These are phyloP conservation scores for Phytopythium litorale DNA, from an alignment of 352 stramenopile genomes.

Conservation along the genomic window DNA sequence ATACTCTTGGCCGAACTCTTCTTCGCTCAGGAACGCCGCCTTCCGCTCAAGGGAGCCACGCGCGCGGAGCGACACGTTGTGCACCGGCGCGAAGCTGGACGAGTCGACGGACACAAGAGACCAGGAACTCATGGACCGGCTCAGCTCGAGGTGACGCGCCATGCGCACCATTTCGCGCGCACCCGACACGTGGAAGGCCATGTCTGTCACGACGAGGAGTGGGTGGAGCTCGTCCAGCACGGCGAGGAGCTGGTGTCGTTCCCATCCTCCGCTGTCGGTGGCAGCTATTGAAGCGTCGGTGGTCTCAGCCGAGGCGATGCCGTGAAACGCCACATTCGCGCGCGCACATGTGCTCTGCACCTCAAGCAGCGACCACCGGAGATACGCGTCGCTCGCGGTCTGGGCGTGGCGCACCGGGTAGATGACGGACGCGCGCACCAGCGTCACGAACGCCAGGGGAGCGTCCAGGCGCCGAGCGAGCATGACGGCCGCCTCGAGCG, in stretches of 20 bases:
- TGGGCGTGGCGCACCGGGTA: constrained; percentile 52
- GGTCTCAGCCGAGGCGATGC: constrained; percentile 26
- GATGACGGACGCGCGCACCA: constrained; percentile 43
- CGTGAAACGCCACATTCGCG: constrained; percentile 37
- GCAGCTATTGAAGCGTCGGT: background rate
- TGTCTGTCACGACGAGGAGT: constrained; percentile 38
- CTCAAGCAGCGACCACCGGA: constrained; percentile 44
- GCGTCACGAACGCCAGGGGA: constrained; percentile 39
- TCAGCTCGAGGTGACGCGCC: constrained; percentile 27
- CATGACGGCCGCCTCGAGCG: constrained; percentile 41
- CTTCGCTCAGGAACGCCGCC: constrained; percentile 30
- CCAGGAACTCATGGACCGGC: constrained; percentile 36
- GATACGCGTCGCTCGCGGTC: constrained; percentile 53
- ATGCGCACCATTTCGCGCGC: constrained; percentile 33
- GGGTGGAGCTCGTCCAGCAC: constrained; percentile 38
- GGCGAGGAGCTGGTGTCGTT: constrained; percentile 26
- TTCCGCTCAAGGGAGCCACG: constrained; percentile 31
- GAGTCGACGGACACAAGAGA: constrained; percentile 60
- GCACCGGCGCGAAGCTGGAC: constrained; percentile 38
- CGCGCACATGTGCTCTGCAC: constrained; percentile 43
- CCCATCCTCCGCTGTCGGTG: constrained; percentile 6
- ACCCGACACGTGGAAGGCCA: constrained; percentile 23
- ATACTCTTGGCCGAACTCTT: constrained; percentile 37
- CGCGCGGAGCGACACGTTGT: constrained; percentile 34
- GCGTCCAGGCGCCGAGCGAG: constrained; percentile 37